phyloP scores from a whole-genome alignment of 805 yeast species.

The Henningerozyma blattae region DNA sequence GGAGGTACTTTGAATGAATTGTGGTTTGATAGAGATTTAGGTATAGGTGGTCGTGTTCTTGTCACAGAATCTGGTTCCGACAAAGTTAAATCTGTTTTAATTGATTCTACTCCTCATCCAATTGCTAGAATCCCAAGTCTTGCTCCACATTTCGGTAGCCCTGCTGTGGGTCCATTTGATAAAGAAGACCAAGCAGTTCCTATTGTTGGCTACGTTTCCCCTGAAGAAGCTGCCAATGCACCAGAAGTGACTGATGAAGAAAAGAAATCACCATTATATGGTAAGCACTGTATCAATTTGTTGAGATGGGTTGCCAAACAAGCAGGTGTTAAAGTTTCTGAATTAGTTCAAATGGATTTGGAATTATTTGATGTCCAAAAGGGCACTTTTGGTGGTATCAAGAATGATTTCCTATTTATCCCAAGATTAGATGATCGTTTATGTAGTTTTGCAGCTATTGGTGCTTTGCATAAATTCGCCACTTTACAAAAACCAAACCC shows the following conservation, averaged over 20 bases:
- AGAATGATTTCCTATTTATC: constrained; percentile 63
- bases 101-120: constrained; percentile 52
- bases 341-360: constrained; percentile 59
- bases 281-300: constrained; percentile 54
- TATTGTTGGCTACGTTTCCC: constrained; percentile 45
- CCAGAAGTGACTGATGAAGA: constrained; percentile 49
- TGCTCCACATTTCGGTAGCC: constrained; percentile 79
- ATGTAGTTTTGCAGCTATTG: constrained; percentile 63
- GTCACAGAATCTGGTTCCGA: constrained; percentile 29
- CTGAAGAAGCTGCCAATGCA: constrained; percentile 20
- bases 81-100: constrained; percentile 31
- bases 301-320: constrained; percentile 57
- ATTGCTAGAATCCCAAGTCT: constrained; percentile 74
- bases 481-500: constrained; percentile 27
- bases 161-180: constrained; percentile 61
- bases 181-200: constrained; percentile 71
- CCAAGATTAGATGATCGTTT: constrained; percentile 82
- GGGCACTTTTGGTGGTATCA: constrained; percentile 67
- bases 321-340: constrained; percentile 45
- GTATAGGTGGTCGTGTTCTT: constrained; percentile 69
- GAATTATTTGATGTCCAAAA: constrained; percentile 75
- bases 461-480: constrained; percentile 37
- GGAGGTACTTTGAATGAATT: constrained; percentile 53
- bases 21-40: constrained; percentile 83
- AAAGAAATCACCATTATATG: constrained; percentile 50